Evolutionary conservation across 225 moss, liverwort and hornwort species (phyloP), one percentile per base, ranked within the genome.

Genomic region (Lunularia cruciata): DNA sequence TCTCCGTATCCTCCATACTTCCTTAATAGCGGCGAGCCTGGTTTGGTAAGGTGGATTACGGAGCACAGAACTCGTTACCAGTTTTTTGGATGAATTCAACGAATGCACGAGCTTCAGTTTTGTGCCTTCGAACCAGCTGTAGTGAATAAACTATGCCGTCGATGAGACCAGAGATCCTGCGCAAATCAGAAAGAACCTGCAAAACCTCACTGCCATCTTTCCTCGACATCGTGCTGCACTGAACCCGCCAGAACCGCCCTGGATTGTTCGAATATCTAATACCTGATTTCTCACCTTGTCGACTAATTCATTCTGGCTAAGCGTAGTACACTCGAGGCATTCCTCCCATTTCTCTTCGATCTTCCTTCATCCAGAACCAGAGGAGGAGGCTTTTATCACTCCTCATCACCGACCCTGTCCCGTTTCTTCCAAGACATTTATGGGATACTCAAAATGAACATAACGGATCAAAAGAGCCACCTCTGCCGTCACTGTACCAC

Each of bases 291-390:
- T n/a, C 26, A 42, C 45, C 14, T 22, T 64, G 16, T 64, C 63
- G 63, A 64, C 46, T 18, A 64, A 46, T 46, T 31, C n/a, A 42
- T 63, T 63, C 22, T 25, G 45, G 63, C 63, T 31, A 46, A 64
- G 15, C 63, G 4, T 64, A 64, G 2, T 30, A 31, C 27, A 30
- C 26, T 45, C 46, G 5, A 26, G 18, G 0, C 13, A 16, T 9
- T 30, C 0, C 1, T 47, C 46, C 31, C 46, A 64, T 19, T n/a
- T 47, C 28, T 10, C 25, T 31, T 27, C 45, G 15, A 27, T 31
- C 8, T 31, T 2, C 5, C 39, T 64, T 39, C 26, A 0, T 8
- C n/a, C 39, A 8, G 30, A 64, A 28, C 25, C 28, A 46, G 46
- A 18, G 46, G 5, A 12, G 12, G 39, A 25, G 25, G 37, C 60